A percentile compares a stretch with the other conserved stretches of the same genome.
phyloP scores from a whole-genome alignment of 805 yeast genomes.

The Wickerhamiella slavikovae region DNA sequence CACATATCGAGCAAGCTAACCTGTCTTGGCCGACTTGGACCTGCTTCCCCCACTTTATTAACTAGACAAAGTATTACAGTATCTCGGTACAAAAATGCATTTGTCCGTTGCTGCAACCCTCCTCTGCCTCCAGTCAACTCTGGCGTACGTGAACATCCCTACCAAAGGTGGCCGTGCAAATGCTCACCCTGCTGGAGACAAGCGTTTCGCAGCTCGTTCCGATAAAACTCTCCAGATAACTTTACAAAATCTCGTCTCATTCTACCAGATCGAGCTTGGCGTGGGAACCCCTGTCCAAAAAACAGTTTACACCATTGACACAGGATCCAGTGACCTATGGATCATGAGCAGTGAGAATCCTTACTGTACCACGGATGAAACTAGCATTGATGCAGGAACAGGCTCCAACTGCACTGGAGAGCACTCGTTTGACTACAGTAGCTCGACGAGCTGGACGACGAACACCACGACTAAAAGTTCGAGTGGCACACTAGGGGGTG shows the following conservation, averaged over 20 bases:
- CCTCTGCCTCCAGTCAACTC: no score
- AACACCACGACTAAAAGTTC: conserved; percentile 1
- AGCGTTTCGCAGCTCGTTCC: background rate
- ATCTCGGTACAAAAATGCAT: no score
- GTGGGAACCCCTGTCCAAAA: conserved; percentile 39
- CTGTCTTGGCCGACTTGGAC: no score
- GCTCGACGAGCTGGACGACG: background rate
- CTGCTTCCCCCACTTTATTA: no score
- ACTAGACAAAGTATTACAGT: no score
- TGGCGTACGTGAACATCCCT: background rate
- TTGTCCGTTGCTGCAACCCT: no score
- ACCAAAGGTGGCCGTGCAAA: background rate
- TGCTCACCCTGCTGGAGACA: background rate
- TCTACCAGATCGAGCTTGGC: conserved; percentile 15
- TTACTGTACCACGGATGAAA: conserved; percentile 13
- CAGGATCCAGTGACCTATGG: conserved; percentile 66
- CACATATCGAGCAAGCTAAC: no score
- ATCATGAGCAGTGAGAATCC: conserved; percentile 30
- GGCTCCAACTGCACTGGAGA: conserved; percentile 1
- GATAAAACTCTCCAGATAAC: background rate
- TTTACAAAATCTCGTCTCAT: conserved; percentile 12
- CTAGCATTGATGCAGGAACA: background rate
- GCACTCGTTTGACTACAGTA: background rate
- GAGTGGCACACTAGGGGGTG: no score
- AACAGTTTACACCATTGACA: conserved; percentile 39